phyloP scores from a whole-genome alignment of 306 rosid species.

The Cucumis melo region DNA sequence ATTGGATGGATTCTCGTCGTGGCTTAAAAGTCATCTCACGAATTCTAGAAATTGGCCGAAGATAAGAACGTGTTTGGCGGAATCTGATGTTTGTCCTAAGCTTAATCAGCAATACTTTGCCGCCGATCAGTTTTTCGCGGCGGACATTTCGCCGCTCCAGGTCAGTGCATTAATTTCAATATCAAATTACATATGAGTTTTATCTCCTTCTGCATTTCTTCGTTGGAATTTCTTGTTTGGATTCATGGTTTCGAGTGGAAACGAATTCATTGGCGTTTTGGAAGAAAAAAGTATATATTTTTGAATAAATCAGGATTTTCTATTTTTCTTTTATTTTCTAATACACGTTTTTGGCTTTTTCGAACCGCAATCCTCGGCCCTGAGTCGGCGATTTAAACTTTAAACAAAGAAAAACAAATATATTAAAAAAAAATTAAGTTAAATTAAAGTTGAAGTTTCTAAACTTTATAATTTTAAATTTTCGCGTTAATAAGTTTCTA shows the following conservation, averaged over 20 bases:
- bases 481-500: too few relatives aligned
- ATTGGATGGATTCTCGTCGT: slow-evolving; percentile 42
- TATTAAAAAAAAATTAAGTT: not conserved
- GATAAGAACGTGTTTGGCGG: slow-evolving; percentile 62
- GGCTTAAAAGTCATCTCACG: slow-evolving; percentile 56
- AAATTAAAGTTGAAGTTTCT: too few relatives aligned
- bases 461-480: too few relatives aligned
- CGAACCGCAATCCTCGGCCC: not conserved
- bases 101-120: slow-evolving; percentile 40
- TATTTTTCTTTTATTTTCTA: too few relatives aligned
- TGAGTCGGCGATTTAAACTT: not conserved
- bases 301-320: not conserved
- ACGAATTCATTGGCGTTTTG: not conserved
- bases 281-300: not conserved
- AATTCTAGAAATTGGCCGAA: slow-evolving; percentile 40
- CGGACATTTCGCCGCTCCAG: slow-evolving; percentile 78
- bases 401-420: not conserved
- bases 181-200: not conserved
- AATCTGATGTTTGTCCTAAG: slow-evolving; percentile 40
- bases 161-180: slow-evolving; percentile 10
- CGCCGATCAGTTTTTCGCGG: slow-evolving; percentile 55
- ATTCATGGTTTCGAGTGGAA: not conserved
- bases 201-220: too few relatives aligned
- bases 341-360: not conserved
- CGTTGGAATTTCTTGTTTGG: not conserved